Conservation (phyloP, 306 rosid species). For the Crotalaria pallida region DNA sequence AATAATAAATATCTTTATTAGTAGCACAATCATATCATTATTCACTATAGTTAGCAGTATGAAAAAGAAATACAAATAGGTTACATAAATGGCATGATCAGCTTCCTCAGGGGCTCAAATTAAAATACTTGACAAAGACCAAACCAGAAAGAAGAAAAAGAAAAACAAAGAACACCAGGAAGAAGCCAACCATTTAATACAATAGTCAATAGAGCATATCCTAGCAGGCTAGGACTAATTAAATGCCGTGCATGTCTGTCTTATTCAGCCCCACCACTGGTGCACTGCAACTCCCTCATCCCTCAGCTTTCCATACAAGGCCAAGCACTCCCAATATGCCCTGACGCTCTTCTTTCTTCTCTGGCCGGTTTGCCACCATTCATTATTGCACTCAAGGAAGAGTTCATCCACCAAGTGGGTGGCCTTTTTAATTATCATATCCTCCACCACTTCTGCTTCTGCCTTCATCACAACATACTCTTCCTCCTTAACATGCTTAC, state of each 20-base stretch:
- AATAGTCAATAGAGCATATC: not conserved
- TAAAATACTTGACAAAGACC: not conserved
- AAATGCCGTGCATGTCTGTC: not conserved
- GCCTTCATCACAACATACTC: constrained; percentile 72
- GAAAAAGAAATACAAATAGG: not conserved
- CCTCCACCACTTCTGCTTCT: constrained; percentile 46
- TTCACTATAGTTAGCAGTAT: not conserved
- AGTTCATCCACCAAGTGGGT: constrained; percentile 53
- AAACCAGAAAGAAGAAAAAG: not conserved
- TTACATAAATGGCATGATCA: not conserved
- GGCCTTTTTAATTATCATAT: constrained; percentile 38
- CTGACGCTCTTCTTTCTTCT: constrained; percentile 27
- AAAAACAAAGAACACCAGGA: not conserved
- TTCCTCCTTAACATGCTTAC: constrained; percentile 38
- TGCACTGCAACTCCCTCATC: constrained; percentile 70
- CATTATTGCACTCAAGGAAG: constrained; percentile 55
- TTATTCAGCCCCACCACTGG: constrained; percentile 53
- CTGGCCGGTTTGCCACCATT: constrained; percentile 49
- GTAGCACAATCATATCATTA: not conserved
- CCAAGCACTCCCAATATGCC: constrained; percentile 64
- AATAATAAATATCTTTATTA: not conserved
- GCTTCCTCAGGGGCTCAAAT: not conserved
- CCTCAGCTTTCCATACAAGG: constrained; percentile 58
- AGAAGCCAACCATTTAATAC: not conserved
- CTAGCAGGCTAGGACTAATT: not conserved